These are phyloP conservation scores for Cyberlindnera euphorbiiphila DNA, from an alignment of 805 yeast genomes.

Conservation along the genomic window DNA sequence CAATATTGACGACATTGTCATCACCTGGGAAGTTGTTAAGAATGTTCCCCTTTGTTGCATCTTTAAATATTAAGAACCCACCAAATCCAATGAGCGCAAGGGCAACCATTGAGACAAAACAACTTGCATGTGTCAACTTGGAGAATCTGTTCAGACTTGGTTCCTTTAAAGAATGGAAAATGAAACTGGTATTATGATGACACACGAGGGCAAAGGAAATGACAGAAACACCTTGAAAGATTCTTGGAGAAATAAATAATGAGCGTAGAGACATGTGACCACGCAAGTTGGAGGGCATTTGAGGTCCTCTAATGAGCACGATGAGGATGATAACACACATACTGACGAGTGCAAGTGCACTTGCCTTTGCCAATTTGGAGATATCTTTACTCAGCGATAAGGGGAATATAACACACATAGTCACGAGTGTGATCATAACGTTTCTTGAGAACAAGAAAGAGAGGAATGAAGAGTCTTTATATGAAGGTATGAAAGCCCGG, in stretches of 20 bases:
- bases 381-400: constrained; percentile 77
- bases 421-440: constrained; percentile 64
- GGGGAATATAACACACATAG: constrained; percentile 76
- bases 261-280: constrained; percentile 43
- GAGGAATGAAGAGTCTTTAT: constrained; percentile 33
- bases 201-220: constrained; percentile 94
- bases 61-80: constrained; percentile 74
- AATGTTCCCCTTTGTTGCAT: constrained; percentile 79
- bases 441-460: constrained; percentile 61
- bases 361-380: constrained; percentile 79
- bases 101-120: constrained; percentile 73
- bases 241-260: constrained; percentile 54
- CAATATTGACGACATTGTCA: constrained; percentile 75
- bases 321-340: constrained; percentile 76
- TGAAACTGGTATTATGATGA: constrained; percentile 90
- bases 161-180: constrained; percentile 74
- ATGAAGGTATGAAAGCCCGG: constrained; percentile 53
- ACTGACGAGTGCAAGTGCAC: constrained; percentile 79
- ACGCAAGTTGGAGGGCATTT: constrained; percentile 41
- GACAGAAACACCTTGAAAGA: constrained; percentile 90
- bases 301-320: constrained; percentile 73
- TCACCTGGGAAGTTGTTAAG: constrained; percentile 79
- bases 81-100: constrained; percentile 75
- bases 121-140: constrained; percentile 76
- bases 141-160: constrained; percentile 77